These are phyloP conservation scores for Blastobotrys buckinghamii DNA, from an alignment of 1,139 yeast species.

Conservation along the genomic window DNA sequence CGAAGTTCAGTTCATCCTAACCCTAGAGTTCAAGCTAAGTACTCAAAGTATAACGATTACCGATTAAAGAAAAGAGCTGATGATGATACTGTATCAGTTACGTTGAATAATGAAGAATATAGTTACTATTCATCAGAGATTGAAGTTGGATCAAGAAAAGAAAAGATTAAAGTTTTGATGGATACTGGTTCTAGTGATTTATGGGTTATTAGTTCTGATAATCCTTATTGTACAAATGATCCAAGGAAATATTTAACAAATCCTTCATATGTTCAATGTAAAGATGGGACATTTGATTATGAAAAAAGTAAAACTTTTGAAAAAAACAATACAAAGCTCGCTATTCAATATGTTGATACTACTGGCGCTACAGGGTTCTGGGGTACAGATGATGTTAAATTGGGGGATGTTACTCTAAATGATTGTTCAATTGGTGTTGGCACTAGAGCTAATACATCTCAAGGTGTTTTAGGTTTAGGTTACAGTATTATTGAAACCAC, in stretches of 20 bases:
- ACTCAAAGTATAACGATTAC: background rate
- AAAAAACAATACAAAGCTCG: constrained; percentile 23
- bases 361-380: constrained; percentile 44
- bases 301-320: constrained; percentile 20
- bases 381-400: constrained; percentile 41
- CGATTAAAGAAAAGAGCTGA: constrained; percentile 8
- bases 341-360: constrained; percentile 57
- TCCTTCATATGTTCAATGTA: constrained; percentile 17
- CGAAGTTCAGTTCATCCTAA: constrained; percentile 7
- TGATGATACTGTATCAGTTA: constrained; percentile 11
- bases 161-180: constrained; percentile 32
- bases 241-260: constrained; percentile 1
- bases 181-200: constrained; percentile 51
- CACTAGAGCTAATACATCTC: constrained; percentile 39
- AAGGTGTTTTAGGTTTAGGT: constrained; percentile 53
- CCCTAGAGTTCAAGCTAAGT: constrained; percentile 4
- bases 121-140: constrained; percentile 36
- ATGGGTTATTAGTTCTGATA: constrained; percentile 45
- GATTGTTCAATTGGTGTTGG: constrained; percentile 45
- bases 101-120: constrained; percentile 19
- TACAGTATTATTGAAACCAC: constrained; percentile 39
- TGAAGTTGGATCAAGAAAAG: constrained; percentile 37
- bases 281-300: constrained; percentile 20
- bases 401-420: constrained; percentile 33
- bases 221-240: constrained; percentile 28